A percentile compares a stretch with the other conserved stretches of the same genome.
phyloP scores from a whole-genome alignment of 2,329 filamentous ascomycete genomes.

The Colletotrichum gigasporum region DNA sequence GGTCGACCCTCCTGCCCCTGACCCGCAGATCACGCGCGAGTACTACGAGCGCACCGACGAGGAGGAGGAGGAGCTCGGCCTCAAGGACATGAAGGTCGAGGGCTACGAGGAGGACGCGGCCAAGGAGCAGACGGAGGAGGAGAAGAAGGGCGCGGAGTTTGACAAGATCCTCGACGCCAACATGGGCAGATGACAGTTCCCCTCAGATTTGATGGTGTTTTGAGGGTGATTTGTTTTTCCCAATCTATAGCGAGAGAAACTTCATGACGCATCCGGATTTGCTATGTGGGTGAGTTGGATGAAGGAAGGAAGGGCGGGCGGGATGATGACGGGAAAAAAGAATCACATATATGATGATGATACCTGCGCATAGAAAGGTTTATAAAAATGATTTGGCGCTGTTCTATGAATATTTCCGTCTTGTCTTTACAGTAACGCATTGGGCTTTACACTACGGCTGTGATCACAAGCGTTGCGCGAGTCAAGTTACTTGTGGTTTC shows the following conservation, averaged over 20 bases:
- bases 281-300: background rate
- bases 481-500: background rate
- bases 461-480: background rate
- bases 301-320: background rate
- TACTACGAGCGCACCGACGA: slow-evolving; percentile 89
- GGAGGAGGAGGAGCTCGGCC: slow-evolving; percentile 91
- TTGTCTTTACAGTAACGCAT: background rate
- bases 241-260: background rate
- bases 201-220: background rate
- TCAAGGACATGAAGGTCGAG: slow-evolving; percentile 93
- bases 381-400: slow-evolving; percentile 1
- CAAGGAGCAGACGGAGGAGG: slow-evolving; percentile 19
- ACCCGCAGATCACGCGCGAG: slow-evolving; percentile 83
- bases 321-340: background rate
- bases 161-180: slow-evolving; percentile 31
- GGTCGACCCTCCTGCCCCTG: slow-evolving; percentile 73
- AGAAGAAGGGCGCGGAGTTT: slow-evolving; percentile 30
- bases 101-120: slow-evolving; percentile 74
- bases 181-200: slow-evolving; percentile 18
- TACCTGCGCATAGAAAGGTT: slow-evolving; percentile 24
- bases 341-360: slow-evolving; percentile 29
- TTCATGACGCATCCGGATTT: background rate
- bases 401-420: background rate
- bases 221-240: background rate
- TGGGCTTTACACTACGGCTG: background rate